phyloP scores from a whole-genome alignment of 2,329 filamentous ascomycete species.

The Aspergillus calidoustus region DNA sequence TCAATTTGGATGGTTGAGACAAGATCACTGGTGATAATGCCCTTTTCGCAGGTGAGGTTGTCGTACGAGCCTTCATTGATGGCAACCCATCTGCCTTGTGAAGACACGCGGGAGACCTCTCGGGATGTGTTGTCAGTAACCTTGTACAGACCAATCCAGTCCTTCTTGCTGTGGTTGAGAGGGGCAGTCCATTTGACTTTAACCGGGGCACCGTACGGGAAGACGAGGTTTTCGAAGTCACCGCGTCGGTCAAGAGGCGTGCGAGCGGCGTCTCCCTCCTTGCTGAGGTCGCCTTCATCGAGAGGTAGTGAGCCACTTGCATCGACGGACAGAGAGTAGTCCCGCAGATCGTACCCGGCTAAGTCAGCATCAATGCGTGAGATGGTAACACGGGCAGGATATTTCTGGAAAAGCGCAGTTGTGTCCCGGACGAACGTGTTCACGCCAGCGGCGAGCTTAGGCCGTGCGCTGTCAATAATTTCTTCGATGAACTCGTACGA shows the following conservation, averaged over 20 bases:
- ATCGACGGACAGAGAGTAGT: constrained; percentile 78
- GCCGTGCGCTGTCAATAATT: constrained; percentile 80
- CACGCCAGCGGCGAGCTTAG: constrained; percentile 83
- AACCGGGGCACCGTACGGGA: constrained; percentile 90
- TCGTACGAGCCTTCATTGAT: constrained; percentile 79
- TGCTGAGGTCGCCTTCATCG: constrained; percentile 65
- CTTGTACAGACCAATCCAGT: constrained; percentile 97
- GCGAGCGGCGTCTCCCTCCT: constrained; percentile 73
- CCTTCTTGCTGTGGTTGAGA: constrained; percentile 81
- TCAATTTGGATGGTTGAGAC: constrained; percentile 50
- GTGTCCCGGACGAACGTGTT: constrained; percentile 88
- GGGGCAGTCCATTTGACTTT: constrained; percentile 90
- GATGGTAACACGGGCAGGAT: constrained; percentile 83
- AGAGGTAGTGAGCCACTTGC: constrained; percentile 63
- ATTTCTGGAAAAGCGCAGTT: constrained; percentile 83
- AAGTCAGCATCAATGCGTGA: constrained; percentile 79
- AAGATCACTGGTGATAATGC: constrained; percentile 73
- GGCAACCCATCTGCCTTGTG: constrained; percentile 86
- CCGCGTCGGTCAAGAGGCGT: constrained; percentile 65
- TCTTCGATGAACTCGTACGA: constrained; percentile 90
- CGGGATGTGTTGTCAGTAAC: constrained; percentile 90
- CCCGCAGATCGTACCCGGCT: constrained; percentile 75
- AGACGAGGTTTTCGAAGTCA: constrained; percentile 73
- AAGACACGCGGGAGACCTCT: constrained; percentile 80
- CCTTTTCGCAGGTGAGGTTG: constrained; percentile 72